Base-by-base conservation (phyloP, 176 grass and related monocot species). In the Luzula sylvatica region DNA sequence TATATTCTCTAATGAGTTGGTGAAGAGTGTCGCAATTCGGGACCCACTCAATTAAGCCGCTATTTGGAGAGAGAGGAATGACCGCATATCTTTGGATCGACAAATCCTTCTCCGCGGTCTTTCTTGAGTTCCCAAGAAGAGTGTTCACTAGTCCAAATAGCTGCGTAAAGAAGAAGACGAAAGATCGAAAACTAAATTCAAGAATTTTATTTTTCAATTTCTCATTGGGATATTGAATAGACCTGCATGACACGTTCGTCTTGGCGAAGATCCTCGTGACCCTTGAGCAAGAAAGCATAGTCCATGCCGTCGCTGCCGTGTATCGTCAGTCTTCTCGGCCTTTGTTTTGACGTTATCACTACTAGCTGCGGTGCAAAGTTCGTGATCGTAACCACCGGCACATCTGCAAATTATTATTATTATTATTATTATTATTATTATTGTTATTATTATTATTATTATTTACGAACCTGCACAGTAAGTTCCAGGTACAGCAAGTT, bases 161-260 rank as follows among this genome's bases (percentile, higher is more conserved):
- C 92, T 96, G 70, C 20, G 46, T 67, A 65, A 39, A 49, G 67
- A 26, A 61, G 49, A 21, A 32, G 0, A 28, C 15, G 28, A 19
- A 26, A 7, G 47, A 15, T 9, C 30, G 9, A 35, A 35, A 35
- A 35, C 30, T n/a, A n/a, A n/a, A n/a, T n/a, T n/a, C n/a, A n/a
- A n/a, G n/a, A n/a, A n/a, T n/a, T n/a, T n/a, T n/a, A n/a, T n/a
- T n/a, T n/a, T n/a, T n/a, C n/a, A n/a, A n/a, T n/a, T n/a, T n/a
- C n/a, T n/a, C n/a, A n/a, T n/a, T n/a, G n/a, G n/a, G n/a, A n/a
- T n/a, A n/a, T n/a, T n/a, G n/a, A n/a, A n/a, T n/a, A n/a, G n/a
- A 96, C 90, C 90, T 96, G 90, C 90, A 96, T 96, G 46, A 96
- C 90, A 41, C 90, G 90, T 74, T 96, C 90, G 78, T 96, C 90